Evolutionary conservation across 352 stramenopile genomes (phyloP), one percentile per base, ranked within the genome.

Genomic region (Globisporangium perplexum): DNA sequence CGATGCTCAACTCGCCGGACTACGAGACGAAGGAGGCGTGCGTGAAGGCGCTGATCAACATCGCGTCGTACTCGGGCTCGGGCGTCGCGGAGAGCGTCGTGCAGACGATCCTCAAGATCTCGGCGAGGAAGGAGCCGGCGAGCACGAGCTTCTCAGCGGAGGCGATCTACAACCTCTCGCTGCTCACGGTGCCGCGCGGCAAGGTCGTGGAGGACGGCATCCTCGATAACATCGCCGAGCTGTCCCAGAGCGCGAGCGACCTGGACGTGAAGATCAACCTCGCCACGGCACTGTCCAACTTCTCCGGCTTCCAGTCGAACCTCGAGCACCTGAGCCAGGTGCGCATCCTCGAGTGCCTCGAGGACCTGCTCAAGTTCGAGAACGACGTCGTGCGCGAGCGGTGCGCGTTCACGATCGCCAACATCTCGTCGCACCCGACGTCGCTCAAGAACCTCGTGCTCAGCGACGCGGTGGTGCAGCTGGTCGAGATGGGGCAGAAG

Each of bases 21-120:
- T 61, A 71, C n/a, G 77, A 88, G 38, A 91, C 83, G 1, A 93
- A 91, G 53, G 83, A 93, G 53, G 76, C 83, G 1, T 90, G 83
- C 41, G 69, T 93, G n/a, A 93, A 91, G 54, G 69, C 83, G 8
- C 68, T 91, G n/a, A 83, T 93, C 58, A 93, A 93, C 62, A 89
- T 93, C 33, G 77, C 80, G 1, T 91, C 77, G 4, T 69, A 79
- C 26, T 88, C 78, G 2, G 77, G 76, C 23, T 55, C 73, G 0
- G 51, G 71, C 0, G 77, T 93, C 0, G 72, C 80, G 1, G 83
- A 93, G 47, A 90, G 72, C 18, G 83, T 91, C 50, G 78, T 90
- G 12, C 78, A 90, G 33, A 75, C 81, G 3, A 81, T 93, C 26
- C 66, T 88, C 52, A 90, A 90, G 39, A 79, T 91, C 26, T 81